Conservation (phyloP, 129 eudicot genomes). For the Erigeron canadensis region DNA sequence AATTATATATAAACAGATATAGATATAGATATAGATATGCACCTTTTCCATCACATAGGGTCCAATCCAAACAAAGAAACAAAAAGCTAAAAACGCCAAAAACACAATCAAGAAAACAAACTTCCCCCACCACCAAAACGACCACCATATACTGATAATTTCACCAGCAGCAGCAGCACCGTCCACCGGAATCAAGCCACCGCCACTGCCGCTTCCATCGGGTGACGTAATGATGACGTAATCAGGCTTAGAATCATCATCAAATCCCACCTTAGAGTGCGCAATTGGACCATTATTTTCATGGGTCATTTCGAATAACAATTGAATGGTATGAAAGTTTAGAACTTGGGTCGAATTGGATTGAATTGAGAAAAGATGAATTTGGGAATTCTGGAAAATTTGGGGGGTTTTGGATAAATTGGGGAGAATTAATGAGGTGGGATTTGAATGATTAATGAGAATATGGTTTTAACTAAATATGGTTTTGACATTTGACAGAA, state of each 20-base stretch:
- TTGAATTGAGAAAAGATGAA: not conserved
- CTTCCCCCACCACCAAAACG: constrained; percentile 84
- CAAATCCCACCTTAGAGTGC: constrained; percentile 32
- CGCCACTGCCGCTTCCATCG: constrained; percentile 31
- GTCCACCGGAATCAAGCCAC: constrained; percentile 9
- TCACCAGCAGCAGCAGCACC: constrained; percentile 20
- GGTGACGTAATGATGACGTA: constrained; percentile 45
- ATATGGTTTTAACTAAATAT: too few relatives aligned
- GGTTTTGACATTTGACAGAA: too few relatives aligned
- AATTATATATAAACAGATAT: not conserved
- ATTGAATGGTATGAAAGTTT: not conserved
- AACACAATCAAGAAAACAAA: constrained; percentile 50
- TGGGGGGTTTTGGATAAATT: constrained; percentile 24
- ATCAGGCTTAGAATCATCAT: constrained; percentile 43
- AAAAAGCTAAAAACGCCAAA: constrained; percentile 52
- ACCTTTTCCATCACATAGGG: constrained; percentile 85
- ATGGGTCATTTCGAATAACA: constrained; percentile 32
- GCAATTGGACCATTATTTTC: constrained; percentile 25
- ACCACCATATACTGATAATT: constrained; percentile 41
- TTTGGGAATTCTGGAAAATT: not conserved
- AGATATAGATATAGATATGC: not conserved
- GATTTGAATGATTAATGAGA: not conserved
- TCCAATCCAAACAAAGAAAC: constrained; percentile 72
- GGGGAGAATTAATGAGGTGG: not conserved
- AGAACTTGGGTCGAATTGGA: not conserved